Conservation (phyloP, 108 stramenopile genomes). For the Fistulifera pelliculosa region DNA sequence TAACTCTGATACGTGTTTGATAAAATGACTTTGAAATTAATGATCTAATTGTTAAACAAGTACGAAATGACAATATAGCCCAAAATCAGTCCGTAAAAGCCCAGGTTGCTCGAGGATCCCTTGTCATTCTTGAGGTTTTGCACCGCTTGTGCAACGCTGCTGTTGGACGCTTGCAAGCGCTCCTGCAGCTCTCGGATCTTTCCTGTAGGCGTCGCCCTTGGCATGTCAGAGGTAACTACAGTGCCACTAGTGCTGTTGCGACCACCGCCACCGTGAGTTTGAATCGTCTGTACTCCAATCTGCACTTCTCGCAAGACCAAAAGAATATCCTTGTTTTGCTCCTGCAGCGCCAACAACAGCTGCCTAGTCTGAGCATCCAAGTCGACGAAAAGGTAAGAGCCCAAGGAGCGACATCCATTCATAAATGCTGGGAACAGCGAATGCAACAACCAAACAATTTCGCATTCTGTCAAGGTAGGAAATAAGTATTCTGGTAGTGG, state of each 20-base stretch:
- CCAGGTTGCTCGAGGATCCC: slow-evolving; percentile 53
- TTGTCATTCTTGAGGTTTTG: slow-evolving; percentile 50
- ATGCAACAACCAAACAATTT: slow-evolving; percentile 84
- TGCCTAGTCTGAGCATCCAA: slow-evolving; percentile 83
- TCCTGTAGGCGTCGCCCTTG: slow-evolving; percentile 73
- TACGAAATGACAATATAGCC: slow-evolving; percentile 86
- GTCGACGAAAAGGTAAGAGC: slow-evolving; percentile 88
- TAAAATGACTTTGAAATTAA: not conserved
- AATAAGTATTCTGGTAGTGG: slow-evolving; percentile 87
- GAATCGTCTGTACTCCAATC: slow-evolving; percentile 77
- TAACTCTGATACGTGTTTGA: not conserved
- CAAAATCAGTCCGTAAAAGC: slow-evolving; percentile 86
- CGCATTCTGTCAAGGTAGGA: slow-evolving; percentile 84
- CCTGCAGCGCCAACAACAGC: slow-evolving; percentile 82
- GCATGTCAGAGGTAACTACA: slow-evolving; percentile 4
- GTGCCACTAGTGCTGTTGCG: slow-evolving; percentile 28
- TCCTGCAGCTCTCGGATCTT: slow-evolving; percentile 82
- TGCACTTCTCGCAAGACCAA: slow-evolving; percentile 91
- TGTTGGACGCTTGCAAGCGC: slow-evolving; percentile 63
- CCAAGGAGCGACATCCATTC: slow-evolving; percentile 95
- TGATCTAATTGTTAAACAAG: slow-evolving; percentile 36
- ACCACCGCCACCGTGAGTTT: slow-evolving; percentile 42
- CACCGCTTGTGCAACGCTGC: slow-evolving; percentile 77
- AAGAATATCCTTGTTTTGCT: slow-evolving; percentile 90
- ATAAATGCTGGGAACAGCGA: slow-evolving; percentile 95